Evolutionary conservation across 2,329 filamentous ascomycete species (phyloP), one percentile per base, ranked within the genome.

Genomic region (Fusarium paranaense): DNA sequence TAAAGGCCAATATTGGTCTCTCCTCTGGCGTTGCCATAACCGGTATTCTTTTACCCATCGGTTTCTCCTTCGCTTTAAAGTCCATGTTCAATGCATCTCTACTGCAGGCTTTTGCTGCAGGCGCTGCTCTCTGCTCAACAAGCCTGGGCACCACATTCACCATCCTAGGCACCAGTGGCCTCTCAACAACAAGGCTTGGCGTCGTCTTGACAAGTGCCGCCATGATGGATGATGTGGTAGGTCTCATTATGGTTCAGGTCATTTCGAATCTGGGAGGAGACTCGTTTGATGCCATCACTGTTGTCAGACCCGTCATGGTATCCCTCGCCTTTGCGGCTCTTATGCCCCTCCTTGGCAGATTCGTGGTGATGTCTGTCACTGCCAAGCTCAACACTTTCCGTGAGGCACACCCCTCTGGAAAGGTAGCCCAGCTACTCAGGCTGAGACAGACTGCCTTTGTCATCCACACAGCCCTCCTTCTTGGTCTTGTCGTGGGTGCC

Each of bases 161-260:
- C 4, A 83, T 89, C 6, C 81, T 88, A 0, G 78, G 82, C 14
- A 80, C 83, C 0, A 86, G 85, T 25, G 86, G 86, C 0, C 81
- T 87, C 5, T 80, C 79, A 2, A 50, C 42, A 13, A 45, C 42
- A 45, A 82, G 87, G 9, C 78, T 89, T 6, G 87, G 94, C 83
- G 66, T 90, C 82, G 89, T 97, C 0, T 85, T 95, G 1, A 89
- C 90, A 3, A 91, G 89, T 67, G 93, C 93, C 1, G 94, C 94
- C 0, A 94, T 97, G 89, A 89, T 97, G 83, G 94, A 97, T 78
- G 94, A 97, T 82, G 91, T 96, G 0, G 88, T 94, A 2, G 93
- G 93, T 0, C 83, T 96, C 11, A 89, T 95, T 9, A 93, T 96
- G 89, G 92, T 95, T 0, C 90, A 94, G 73, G 88, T 96, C 54